A percentile compares a stretch with the other conserved stretches of the same genome.
Conservation (phyloP, 2,329 filamentous ascomycete genomes). For the Berkeleyomyces rouxiae region DNA sequence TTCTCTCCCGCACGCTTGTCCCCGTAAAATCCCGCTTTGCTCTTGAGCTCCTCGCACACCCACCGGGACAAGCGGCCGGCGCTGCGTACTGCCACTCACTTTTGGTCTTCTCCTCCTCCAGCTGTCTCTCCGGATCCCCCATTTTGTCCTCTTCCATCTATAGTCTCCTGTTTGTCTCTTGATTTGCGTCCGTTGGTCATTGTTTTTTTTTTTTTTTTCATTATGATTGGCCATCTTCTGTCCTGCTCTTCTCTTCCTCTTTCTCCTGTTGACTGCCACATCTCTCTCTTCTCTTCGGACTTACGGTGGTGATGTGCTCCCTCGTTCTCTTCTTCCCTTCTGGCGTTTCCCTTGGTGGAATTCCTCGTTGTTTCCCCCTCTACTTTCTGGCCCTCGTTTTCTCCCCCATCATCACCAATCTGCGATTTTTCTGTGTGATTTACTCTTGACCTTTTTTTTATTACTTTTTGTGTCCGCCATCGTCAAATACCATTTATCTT, state of each 20-base stretch:
- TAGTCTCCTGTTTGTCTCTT: not conserved
- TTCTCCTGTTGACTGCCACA: not conserved
- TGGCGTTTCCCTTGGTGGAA: slow-evolving; percentile 15
- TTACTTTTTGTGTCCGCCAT: not conserved
- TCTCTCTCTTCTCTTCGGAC: slow-evolving; percentile 17
- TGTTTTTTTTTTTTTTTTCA: slow-evolving; percentile 4
- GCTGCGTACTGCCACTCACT: no score
- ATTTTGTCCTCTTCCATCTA: not conserved
- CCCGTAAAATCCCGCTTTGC: no score
- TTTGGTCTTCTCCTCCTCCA: not conserved
- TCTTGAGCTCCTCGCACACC: no score
- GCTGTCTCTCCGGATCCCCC: not conserved
- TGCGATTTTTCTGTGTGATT: slow-evolving; percentile 7
- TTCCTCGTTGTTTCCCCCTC: slow-evolving; percentile 16
- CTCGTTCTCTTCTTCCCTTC: no score
- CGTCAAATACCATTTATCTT: not conserved
- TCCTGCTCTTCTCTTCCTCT: slow-evolving; percentile 9
- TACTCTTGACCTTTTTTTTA: not conserved
- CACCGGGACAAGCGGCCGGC: no score
- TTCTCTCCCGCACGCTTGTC: no score
- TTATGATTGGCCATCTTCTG: slow-evolving; percentile 7
- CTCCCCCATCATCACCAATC: not conserved
- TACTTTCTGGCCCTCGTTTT: not conserved
- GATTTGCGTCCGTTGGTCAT: not conserved
- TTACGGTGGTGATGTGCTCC: no score